phyloP scores from a whole-genome alignment of 768 basidiomycete species.

The Russula emetica region DNA sequence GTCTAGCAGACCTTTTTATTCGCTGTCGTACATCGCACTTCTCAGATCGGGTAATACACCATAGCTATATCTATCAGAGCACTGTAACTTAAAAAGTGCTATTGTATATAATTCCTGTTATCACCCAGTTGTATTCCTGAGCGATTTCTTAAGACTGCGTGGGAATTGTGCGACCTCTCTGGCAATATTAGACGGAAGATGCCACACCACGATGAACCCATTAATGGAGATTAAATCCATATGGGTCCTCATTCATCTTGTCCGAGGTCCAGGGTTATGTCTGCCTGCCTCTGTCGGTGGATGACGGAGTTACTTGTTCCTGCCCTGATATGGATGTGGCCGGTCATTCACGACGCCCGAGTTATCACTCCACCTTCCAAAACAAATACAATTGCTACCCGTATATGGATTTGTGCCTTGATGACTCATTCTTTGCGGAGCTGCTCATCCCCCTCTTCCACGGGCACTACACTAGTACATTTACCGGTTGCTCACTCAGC shows the following conservation, averaged over 20 bases:
- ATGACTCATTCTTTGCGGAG: background rate
- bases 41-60: background rate
- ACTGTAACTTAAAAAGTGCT: slow-evolving; percentile 10
- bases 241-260: background rate
- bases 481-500: background rate
- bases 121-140: background rate
- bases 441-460: background rate
- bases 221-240: background rate
- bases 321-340: background rate
- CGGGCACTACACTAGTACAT: background rate
- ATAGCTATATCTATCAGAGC: slow-evolving; percentile 16
- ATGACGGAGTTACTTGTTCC: background rate
- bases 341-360: background rate
- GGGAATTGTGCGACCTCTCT: background rate
- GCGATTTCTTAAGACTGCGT: background rate
- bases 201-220: background rate
- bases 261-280: slow-evolving; percentile 3
- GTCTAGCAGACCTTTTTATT: background rate
- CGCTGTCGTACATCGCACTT: slow-evolving; percentile 13
- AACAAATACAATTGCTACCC: background rate
- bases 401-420: background rate
- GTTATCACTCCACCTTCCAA: background rate
- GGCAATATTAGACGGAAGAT: background rate
- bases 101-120: slow-evolving; percentile 7
- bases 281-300: background rate